A percentile compares a stretch with the other conserved stretches of the same genome.
These are phyloP conservation scores for Plasmodium chabaudi DNA, from an alignment of 169 alveolate genomes.

Conservation along the genomic window DNA sequence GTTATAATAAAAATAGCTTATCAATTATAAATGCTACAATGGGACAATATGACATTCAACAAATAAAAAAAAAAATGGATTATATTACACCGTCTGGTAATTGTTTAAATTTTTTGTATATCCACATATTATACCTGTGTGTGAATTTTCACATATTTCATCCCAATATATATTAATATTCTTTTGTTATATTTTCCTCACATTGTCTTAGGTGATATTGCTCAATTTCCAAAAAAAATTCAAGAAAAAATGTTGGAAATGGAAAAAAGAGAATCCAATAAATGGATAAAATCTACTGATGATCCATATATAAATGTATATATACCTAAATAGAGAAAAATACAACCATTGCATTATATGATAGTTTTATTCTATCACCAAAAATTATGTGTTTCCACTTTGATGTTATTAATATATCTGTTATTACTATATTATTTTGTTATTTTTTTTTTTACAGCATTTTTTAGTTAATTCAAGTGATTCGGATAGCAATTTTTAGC, in stretches of 20 bases:
- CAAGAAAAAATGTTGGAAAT: slow-evolving; percentile 47
- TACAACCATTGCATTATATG: not conserved
- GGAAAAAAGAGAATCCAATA: slow-evolving; percentile 35
- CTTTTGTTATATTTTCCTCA: slow-evolving; percentile 1
- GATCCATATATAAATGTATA: slow-evolving; percentile 75
- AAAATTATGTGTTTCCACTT: too few species aligned
- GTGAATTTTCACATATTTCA: not conserved
- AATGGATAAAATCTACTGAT: slow-evolving; percentile 72
- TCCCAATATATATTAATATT: not conserved
- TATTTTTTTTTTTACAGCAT: slow-evolving; percentile 33
- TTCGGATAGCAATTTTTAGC: slow-evolving; percentile 27
- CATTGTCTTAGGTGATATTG: slow-evolving; percentile 55
- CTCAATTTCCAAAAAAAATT: slow-evolving; percentile 61
- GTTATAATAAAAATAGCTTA: slow-evolving; percentile 70
- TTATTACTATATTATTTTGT: not conserved
- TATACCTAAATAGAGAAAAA: not conserved
- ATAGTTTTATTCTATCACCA: not conserved
- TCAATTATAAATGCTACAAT: slow-evolving; percentile 76
- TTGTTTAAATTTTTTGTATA: not conserved
- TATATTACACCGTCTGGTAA: slow-evolving; percentile 73
- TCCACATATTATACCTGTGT: not conserved
- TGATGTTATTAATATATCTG: too few species aligned
- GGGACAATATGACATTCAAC: slow-evolving; percentile 59
- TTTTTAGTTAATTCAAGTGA: slow-evolving; percentile 56
- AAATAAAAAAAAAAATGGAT: slow-evolving; percentile 51